Conservation (phyloP, 768 basidiomycete genomes). For the Hericium coralloides region DNA sequence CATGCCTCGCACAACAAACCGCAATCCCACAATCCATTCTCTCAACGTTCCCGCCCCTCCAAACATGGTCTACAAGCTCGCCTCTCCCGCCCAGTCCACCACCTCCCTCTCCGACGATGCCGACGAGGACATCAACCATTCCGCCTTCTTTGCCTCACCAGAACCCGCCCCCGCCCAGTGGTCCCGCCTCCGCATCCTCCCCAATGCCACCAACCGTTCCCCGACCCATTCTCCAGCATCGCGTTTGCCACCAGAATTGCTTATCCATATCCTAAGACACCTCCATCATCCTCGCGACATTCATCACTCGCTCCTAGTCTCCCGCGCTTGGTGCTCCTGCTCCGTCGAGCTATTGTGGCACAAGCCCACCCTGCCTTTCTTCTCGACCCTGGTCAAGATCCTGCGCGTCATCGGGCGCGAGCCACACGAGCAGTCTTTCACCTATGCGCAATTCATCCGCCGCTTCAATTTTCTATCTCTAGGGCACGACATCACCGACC, state of each 20-base stretch:
- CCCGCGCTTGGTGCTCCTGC: constrained; percentile 91
- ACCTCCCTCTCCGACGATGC: constrained; percentile 76
- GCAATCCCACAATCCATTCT: background rate
- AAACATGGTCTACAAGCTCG: constrained; percentile 26
- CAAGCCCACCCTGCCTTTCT: constrained; percentile 68
- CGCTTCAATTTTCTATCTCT: constrained; percentile 84
- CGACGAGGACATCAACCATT: constrained; percentile 48
- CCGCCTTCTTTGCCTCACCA: constrained; percentile 29
- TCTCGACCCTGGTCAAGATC: constrained; percentile 70
- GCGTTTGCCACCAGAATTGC: constrained; percentile 78
- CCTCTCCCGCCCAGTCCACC: constrained; percentile 55
- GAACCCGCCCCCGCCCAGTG: constrained; percentile 50
- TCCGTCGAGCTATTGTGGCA: constrained; percentile 94
- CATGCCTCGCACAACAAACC: background rate
- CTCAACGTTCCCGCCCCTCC: constrained; percentile 22
- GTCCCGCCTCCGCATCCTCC: constrained; percentile 19
- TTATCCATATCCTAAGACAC: constrained; percentile 87
- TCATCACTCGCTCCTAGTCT: constrained; percentile 68
- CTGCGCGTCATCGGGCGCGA: constrained; percentile 54
- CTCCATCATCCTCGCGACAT: constrained; percentile 70
- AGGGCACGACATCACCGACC: constrained; percentile 60
- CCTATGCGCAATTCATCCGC: constrained; percentile 81
- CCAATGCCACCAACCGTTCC: constrained; percentile 10
- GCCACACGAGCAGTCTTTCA: constrained; percentile 57
- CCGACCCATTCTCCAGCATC: constrained; percentile 47